phyloP scores from a whole-genome alignment of 768 basidiomycete genomes.

The Phanerochaete carnosa region DNA sequence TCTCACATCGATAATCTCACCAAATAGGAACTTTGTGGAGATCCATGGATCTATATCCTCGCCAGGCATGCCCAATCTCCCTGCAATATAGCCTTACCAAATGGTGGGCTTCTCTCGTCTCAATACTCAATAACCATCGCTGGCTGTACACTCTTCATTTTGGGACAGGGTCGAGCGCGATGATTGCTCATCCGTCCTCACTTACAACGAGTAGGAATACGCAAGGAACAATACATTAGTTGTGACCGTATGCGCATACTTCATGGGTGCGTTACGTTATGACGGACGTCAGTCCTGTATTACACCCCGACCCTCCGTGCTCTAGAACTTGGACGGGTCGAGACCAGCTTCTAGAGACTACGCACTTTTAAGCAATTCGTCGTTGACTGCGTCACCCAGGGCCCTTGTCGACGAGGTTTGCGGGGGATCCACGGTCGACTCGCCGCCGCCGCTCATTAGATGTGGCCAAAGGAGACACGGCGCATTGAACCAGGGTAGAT shows the following conservation, averaged over 20 bases:
- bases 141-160: too few relatives aligned
- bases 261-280: neutral
- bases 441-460: neutral
- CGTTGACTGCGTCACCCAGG: neutral
- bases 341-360: neutral
- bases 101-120: too few relatives aligned
- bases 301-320: neutral
- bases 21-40: neutral
- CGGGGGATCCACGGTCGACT: neutral
- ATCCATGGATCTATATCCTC: neutral
- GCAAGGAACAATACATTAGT: too few relatives aligned
- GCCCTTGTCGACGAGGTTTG: neutral
- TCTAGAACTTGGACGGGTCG: neutral
- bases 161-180: too few relatives aligned
- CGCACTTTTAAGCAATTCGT: neutral
- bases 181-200: too few relatives aligned
- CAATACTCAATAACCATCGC: too few relatives aligned
- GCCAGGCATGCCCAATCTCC: neutral
- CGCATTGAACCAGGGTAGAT: neutral
- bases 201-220: too few relatives aligned
- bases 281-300: neutral
- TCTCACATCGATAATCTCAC: conserved; percentile 4
- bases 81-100: neutral
- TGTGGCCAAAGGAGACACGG: neutral
- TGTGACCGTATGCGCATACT: neutral